Base-by-base conservation (phyloP, 768 basidiomycete genomes). In the Mycena vulgaris region DNA sequence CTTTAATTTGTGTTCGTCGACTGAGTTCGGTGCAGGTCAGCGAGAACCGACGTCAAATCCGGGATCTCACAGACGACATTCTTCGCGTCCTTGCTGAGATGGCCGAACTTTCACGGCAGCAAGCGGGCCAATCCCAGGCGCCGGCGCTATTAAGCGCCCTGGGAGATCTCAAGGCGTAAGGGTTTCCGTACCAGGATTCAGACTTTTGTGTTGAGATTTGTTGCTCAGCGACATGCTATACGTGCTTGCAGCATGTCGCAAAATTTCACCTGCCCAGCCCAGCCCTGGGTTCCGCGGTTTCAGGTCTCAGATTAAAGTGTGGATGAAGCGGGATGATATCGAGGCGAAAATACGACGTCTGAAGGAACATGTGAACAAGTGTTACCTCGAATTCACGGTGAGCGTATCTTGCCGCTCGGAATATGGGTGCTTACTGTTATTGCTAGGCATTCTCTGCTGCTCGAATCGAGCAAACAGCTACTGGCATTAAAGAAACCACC, bases 241-340 rank as follows among this genome's bases (percentile, higher is more conserved):
- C 9, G 45, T 45, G 10, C 66, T 58, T 25, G 31, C n/a, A 7
- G 3, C n/a, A 17, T 67, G 66, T 30, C 23, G 45, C 1, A 21
- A 21, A 10, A 42, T 60, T 4, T 27, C 31, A 13, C 42, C 57
- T 2, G 58, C 21, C 4, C 27, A 45, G 30, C 58, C 19, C 10
- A 33, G 31, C 13, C 51, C 48, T 10, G 35, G 58, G 1, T 30
- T 59, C 3, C 56, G 48, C 4, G 16, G 39, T 27, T 31, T 57
- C 23, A 23, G 40, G 21, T 42, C 53, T 14, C 66, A 57, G 47
- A 6, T 67, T 16, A 67, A 67, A 30, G 31, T 6, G 4, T 67
- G 66, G 66, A 40, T 49, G 19, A 67, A 67, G 21, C 66, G 58
- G 17, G 66, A 67, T 17, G 58, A 67, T 40, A 39, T 67, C 25